Base-by-base conservation (phyloP, 257 asterid species). In the Gentiana macrophylla region DNA sequence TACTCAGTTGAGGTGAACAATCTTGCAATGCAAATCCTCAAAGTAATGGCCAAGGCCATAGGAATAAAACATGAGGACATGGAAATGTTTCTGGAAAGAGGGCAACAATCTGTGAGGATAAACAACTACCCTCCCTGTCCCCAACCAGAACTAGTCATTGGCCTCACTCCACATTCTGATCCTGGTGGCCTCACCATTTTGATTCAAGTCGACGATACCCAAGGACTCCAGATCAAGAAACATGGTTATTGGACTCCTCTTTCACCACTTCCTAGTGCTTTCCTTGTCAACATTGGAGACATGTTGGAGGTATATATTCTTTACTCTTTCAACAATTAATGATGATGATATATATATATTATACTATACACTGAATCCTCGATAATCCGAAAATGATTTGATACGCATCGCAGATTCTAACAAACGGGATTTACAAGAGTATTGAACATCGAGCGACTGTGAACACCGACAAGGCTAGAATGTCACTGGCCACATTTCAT, bases 81-180 rank as follows among this genome's bases (percentile, higher is more conserved):
- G 8, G 4, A 13, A 3, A 2, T 37, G 15, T 32, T 54, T 36
- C 37, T 54, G 37, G 32, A 54, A 54, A 32, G 37, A 34, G 59
- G 59, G 32, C 12, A 11, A 33, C 59, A 66, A 53, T 61, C 66
- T 34, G 49, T 71, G 43, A 66, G 72, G 60, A 62, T 71, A 68
- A 71, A 66, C 45, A 66, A 62, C 37, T 66, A 66, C 47, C 76
- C 76, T 56, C 69, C 69, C 12, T 66, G 72, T 53, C 57, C 54
- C 13, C 55, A 46, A 8, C 72, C 72, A 37, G 63, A 71, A 41
- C 53, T 52, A 49, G 76, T 62, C 9, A 52, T 71, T 32, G 72
- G 76, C 45, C 72, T 66, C 12, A 38, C 68, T 41, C 65, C 76
- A 37, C 76, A 71, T 64, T 71, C 76, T 9, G 76, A 71, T 57